Evolutionary conservation across 345 rosid genomes (phyloP).

Genomic region (Eucalyptus cloeziana): DNA sequence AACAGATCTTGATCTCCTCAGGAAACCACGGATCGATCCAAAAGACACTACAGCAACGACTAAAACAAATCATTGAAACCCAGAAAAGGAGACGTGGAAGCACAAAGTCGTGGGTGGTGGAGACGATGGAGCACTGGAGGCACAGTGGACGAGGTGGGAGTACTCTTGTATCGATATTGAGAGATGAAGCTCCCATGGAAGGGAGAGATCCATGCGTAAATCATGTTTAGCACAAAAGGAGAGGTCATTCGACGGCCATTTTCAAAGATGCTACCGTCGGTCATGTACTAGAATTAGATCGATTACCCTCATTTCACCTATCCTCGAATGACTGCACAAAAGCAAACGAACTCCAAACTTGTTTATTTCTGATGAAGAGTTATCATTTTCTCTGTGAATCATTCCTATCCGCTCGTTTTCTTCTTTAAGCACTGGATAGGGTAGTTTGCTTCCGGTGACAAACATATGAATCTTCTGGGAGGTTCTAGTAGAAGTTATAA

Average conservation of each 20-base stretch:
- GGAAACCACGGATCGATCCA: not conserved
- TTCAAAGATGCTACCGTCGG: not conserved
- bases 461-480: not conserved
- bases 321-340: not conserved
- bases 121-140: not conserved
- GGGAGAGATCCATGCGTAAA: not conserved
- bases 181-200: not conserved
- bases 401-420: not conserved
- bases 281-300: not conserved
- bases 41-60: not conserved
- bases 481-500: not conserved
- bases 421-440: not conserved
- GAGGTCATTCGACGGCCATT: not conserved
- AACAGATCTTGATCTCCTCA: not conserved
- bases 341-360: not conserved
- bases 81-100: not conserved
- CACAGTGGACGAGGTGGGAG: not conserved
- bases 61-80: not conserved
- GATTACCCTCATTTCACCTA: not conserved
- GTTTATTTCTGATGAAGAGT: not conserved
- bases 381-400: too few species aligned
- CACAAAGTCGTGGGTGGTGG: not conserved
- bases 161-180: not conserved
- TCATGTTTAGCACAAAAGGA: not conserved
- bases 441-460: not conserved